phyloP scores from a whole-genome alignment of 441 rosid species.

The Pelargonium cotyledonis region DNA sequence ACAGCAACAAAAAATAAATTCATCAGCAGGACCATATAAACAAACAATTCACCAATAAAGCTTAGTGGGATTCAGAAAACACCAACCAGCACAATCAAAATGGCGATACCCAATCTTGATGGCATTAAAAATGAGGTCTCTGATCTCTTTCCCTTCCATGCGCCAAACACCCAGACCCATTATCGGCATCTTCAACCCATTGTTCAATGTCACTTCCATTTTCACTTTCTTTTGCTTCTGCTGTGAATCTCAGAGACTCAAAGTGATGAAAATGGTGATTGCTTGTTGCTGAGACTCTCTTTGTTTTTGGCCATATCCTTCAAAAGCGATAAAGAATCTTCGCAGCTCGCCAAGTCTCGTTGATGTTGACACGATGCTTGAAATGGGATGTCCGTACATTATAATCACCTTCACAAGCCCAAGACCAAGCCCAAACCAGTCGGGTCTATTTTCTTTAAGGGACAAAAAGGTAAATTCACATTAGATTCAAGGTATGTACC shows the following conservation, averaged over 20 bases:
- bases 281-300: no score
- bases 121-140: constrained; percentile 62
- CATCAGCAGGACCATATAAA: background rate
- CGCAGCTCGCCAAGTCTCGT: no score
- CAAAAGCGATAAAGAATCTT: no score
- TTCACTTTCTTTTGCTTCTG: background rate
- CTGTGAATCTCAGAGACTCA: background rate
- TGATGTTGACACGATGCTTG: no score
- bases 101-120: constrained; percentile 89
- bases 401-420: no score
- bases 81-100: constrained; percentile 75
- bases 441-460: no score
- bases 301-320: no score
- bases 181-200: constrained; percentile 75
- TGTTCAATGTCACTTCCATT: constrained; percentile 58
- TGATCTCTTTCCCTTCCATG: constrained; percentile 55
- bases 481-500: no score
- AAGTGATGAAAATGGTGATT: background rate
- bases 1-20: no score
- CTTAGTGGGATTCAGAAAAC: background rate
- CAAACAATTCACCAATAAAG: background rate
- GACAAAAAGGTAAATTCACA: no score
- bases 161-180: constrained; percentile 87
- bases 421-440: no score
- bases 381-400: no score